Evolutionary conservation across 148 eudicot genomes (phyloP).

Genomic region (Dianthus caryophyllus): DNA sequence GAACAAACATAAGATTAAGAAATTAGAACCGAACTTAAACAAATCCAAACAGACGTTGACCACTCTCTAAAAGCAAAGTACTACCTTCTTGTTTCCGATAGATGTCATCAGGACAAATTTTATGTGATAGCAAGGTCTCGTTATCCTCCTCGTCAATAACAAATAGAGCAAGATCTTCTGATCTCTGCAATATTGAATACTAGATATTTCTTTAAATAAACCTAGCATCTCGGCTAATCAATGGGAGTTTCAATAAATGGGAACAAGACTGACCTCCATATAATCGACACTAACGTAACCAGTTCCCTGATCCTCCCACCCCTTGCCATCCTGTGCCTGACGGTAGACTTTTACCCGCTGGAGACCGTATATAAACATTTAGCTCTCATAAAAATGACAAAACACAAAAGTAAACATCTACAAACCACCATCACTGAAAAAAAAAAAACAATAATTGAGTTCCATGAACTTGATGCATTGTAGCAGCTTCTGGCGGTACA

Average conservation of each 20-base stretch:
- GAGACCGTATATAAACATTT: background rate
- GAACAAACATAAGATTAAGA: background rate
- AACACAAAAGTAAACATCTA: background rate
- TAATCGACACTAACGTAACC: slow-evolving; percentile 90
- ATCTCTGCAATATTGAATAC: slow-evolving; percentile 50
- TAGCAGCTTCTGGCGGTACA: background rate
- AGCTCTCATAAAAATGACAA: background rate
- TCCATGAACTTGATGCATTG: background rate
- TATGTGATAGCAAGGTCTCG: slow-evolving; percentile 77
- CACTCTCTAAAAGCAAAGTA: background rate
- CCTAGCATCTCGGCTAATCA: background rate
- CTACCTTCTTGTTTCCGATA: slow-evolving; percentile 93
- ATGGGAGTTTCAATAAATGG: background rate
- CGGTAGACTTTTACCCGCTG: slow-evolving; percentile 91
- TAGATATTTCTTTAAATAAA: slow-evolving; percentile 19
- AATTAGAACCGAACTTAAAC: background rate
- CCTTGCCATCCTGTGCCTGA: slow-evolving; percentile 67
- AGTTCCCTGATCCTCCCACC: slow-evolving; percentile 96
- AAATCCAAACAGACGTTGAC: background rate
- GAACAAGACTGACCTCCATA: slow-evolving; percentile 54
- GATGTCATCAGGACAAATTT: slow-evolving; percentile 73
- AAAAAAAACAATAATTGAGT: background rate
- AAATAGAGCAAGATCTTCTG: slow-evolving; percentile 73
- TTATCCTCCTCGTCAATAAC: slow-evolving; percentile 87
- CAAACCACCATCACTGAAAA: background rate